These are phyloP conservation scores for Chloris gayana DNA, from an alignment of 176 grass and related monocot genomes.

Conservation along the genomic window DNA sequence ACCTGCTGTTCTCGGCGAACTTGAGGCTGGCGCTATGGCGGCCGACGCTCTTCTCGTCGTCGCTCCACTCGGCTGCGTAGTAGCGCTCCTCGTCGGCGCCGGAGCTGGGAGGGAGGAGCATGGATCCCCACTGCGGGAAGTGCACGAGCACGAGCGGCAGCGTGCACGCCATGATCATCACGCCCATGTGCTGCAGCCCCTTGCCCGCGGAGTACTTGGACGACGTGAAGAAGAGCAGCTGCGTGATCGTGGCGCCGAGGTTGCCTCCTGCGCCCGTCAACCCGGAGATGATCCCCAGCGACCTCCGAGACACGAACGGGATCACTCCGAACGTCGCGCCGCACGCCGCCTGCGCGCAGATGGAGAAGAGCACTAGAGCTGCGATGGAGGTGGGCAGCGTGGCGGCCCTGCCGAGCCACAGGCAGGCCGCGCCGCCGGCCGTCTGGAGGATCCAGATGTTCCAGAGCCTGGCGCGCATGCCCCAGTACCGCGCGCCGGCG, in stretches of 20 bases:
- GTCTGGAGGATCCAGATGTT: too few relatives aligned
- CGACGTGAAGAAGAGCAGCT: slow-evolving; percentile 84
- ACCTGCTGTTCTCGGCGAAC: slow-evolving; percentile 69
- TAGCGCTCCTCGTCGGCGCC: slow-evolving; percentile 54
- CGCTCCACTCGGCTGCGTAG: slow-evolving; percentile 61
- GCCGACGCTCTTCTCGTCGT: slow-evolving; percentile 61
- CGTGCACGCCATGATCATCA: slow-evolving; percentile 93
- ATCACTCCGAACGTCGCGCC: slow-evolving; percentile 55
- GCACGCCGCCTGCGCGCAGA: too few relatives aligned
- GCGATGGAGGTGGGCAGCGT: too few relatives aligned
- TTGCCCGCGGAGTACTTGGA: slow-evolving; percentile 51
- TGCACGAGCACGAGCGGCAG: slow-evolving; percentile 57
- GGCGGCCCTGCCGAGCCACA: too few relatives aligned
- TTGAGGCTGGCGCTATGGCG: slow-evolving; percentile 56
- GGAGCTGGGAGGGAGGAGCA: slow-evolving; percentile 61
- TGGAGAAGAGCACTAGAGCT: neutral
- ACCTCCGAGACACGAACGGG: slow-evolving; percentile 74
- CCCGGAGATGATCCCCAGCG: slow-evolving; percentile 71
- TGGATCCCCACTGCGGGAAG: slow-evolving; percentile 90
- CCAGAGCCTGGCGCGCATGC: too few relatives aligned
- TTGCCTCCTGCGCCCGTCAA: slow-evolving; percentile 76
- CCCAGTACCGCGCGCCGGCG: too few relatives aligned
- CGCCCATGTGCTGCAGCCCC: slow-evolving; percentile 70
- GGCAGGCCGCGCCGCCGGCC: too few relatives aligned
- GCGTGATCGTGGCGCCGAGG: slow-evolving; percentile 72